phyloP scores from a whole-genome alignment of 2,329 filamentous ascomycete species.

The Colletotrichum siamense region DNA sequence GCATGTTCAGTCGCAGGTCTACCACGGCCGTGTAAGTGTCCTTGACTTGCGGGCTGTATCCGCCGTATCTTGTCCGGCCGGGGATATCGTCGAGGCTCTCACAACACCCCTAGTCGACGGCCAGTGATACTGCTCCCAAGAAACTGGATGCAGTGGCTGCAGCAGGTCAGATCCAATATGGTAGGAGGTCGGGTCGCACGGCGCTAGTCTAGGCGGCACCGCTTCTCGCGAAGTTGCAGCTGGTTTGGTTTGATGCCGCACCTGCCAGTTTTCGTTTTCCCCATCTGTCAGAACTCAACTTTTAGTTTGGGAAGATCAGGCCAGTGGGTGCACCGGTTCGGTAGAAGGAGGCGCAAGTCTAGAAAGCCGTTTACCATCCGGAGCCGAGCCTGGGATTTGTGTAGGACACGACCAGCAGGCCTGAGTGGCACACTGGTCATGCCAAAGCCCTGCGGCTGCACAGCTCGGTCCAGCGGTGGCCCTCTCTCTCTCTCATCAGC shows the following conservation, averaged over 20 bases:
- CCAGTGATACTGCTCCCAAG: constrained; percentile 1
- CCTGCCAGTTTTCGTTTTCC: neutral
- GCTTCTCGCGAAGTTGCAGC: neutral
- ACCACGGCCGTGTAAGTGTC: neutral
- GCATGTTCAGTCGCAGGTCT: neutral
- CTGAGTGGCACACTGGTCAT: neutral
- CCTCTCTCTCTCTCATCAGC: neutral
- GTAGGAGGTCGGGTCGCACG: constrained; percentile 19
- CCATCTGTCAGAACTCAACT: constrained; percentile 13
- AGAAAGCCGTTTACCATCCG: neutral
- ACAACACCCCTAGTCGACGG: neutral
- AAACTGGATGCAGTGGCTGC: neutral
- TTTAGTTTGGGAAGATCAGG: constrained; percentile 1
- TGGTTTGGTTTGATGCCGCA: neutral
- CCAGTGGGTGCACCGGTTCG: neutral
- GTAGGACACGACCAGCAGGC: neutral
- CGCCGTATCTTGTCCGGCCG: neutral
- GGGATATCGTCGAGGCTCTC: neutral
- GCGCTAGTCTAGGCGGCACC: constrained; percentile 14
- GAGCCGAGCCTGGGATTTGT: neutral
- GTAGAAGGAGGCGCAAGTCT: neutral
- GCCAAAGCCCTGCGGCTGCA: constrained; percentile 1
- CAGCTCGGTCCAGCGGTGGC: constrained; percentile 11
- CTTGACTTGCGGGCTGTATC: neutral
- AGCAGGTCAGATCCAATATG: constrained; percentile 10